A percentile compares a stretch with the other conserved stretches of the same genome.
phyloP scores from a whole-genome alignment of 75 land plant species.

The Picea glauca region DNA sequence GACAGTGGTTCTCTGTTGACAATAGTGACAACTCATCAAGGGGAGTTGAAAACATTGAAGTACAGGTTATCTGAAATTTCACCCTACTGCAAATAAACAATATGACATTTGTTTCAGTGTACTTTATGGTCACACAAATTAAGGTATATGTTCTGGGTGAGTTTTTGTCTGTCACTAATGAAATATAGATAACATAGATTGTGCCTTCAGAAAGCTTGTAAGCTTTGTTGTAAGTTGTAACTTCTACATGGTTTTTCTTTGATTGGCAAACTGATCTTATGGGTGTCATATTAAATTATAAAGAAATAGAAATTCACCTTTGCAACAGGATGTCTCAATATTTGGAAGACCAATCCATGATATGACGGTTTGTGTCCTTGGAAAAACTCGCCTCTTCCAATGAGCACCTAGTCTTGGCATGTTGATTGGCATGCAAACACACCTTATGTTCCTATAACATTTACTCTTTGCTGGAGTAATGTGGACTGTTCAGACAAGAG shows the following conservation, averaged over 20 bases:
- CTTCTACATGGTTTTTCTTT: background rate
- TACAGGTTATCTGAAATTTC: slow-evolving; percentile 55
- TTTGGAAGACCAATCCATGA: background rate
- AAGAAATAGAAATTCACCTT: no score
- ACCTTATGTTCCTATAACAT: background rate
- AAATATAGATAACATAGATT: background rate
- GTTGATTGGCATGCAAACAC: background rate
- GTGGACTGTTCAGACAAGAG: background rate
- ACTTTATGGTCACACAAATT: background rate
- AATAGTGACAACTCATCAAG: slow-evolving; percentile 91
- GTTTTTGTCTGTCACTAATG: background rate
- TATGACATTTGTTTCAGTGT: background rate
- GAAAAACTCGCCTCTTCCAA: background rate
- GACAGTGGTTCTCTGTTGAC: slow-evolving; percentile 64
- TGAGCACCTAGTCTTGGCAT: background rate
- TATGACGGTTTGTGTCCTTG: background rate
- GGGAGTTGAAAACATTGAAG: slow-evolving; percentile 93
- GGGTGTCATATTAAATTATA: no score
- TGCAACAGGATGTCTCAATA: no score
- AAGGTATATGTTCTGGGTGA: background rate
- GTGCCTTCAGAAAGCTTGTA: background rate
- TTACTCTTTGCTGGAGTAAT: background rate
- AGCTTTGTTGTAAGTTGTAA: background rate
- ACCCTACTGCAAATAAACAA: background rate
- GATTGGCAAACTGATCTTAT: no score